A percentile compares a stretch with the other conserved stretches of the same genome.
Evolutionary conservation across 192 early-diverging fungal species (phyloP).

Genomic region (Coemansia sp.): DNA sequence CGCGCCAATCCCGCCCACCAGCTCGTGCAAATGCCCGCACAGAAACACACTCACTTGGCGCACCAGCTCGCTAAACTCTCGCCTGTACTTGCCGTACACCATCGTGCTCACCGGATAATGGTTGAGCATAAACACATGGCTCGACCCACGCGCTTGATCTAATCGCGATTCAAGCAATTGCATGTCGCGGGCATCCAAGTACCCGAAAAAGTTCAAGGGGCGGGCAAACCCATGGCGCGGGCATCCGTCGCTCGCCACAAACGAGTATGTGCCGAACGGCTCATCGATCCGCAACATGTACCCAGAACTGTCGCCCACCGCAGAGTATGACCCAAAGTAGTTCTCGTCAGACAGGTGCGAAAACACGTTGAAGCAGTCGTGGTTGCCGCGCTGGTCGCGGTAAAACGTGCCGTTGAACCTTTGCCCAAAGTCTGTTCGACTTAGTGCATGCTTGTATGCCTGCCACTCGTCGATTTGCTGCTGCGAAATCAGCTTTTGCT

Average conservation of each 20-base stretch:
- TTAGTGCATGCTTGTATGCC: conserved; percentile 66
- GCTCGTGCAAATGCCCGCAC: conserved; percentile 84
- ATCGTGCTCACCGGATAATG: conserved; percentile 84
- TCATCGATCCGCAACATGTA: conserved; percentile 63
- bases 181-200: conserved; percentile 73
- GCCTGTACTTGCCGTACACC: conserved; percentile 66
- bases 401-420: conserved; percentile 65
- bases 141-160: conserved; percentile 58
- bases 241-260: conserved; percentile 82
- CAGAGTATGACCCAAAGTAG: conserved; percentile 61
- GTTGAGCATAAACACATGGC: conserved; percentile 45
- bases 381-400: conserved; percentile 91
- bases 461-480: conserved; percentile 84
- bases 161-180: conserved; percentile 63
- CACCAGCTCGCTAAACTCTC: conserved; percentile 62
- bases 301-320: conserved; percentile 59
- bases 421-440: conserved; percentile 49
- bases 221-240: conserved; percentile 69
- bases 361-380: conserved; percentile 87
- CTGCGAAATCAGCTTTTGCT: conserved; percentile 60
- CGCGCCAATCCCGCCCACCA: conserved; percentile 58
- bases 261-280: conserved; percentile 75
- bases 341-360: conserved; percentile 61
- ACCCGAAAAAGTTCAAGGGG: conserved; percentile 91
- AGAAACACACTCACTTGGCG: conserved; percentile 71